Evolutionary conservation across 2,329 filamentous ascomycete genomes (phyloP).

Genomic region (Daldinia sp.): DNA sequence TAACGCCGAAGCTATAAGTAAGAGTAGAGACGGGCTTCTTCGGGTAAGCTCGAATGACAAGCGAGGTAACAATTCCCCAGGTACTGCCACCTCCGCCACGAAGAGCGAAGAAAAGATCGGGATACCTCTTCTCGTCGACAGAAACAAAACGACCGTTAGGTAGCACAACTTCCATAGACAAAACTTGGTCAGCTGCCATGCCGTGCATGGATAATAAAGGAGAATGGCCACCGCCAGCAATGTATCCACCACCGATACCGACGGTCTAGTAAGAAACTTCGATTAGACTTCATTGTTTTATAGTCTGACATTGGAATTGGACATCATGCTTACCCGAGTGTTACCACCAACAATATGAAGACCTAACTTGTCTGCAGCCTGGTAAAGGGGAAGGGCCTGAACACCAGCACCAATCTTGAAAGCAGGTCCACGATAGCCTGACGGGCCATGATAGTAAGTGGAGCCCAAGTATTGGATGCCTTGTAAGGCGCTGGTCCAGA

Average conservation of each 20-base stretch:
- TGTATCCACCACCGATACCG: constrained; percentile 57
- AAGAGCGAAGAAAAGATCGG: constrained; percentile 60
- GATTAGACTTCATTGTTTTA: background rate
- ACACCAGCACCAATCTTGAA: constrained; percentile 66
- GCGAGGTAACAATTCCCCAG: constrained; percentile 53
- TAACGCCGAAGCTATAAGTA: constrained; percentile 43
- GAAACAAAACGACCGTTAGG: constrained; percentile 53
- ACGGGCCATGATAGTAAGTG: constrained; percentile 41
- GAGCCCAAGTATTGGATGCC: constrained; percentile 43
- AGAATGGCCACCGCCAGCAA: constrained; percentile 61
- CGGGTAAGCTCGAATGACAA: constrained; percentile 48
- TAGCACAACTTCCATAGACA: constrained; percentile 59
- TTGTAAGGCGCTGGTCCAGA: constrained; percentile 50
- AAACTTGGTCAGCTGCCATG: constrained; percentile 58
- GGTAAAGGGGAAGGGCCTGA: constrained; percentile 60
- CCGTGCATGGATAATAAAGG: constrained; percentile 57
- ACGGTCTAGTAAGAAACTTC: constrained; percentile 48
- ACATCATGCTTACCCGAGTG: constrained; percentile 44
- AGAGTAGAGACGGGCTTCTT: constrained; percentile 47
- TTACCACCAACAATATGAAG: constrained; percentile 62
- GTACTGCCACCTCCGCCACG: constrained; percentile 55
- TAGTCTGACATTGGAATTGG: background rate
- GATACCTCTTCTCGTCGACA: constrained; percentile 51
- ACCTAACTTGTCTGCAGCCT: constrained; percentile 55
- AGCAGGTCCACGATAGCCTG: constrained; percentile 52